These are phyloP conservation scores for Lachnellula arida DNA, from an alignment of 2,329 filamentous ascomycete species.

Conservation along the genomic window DNA sequence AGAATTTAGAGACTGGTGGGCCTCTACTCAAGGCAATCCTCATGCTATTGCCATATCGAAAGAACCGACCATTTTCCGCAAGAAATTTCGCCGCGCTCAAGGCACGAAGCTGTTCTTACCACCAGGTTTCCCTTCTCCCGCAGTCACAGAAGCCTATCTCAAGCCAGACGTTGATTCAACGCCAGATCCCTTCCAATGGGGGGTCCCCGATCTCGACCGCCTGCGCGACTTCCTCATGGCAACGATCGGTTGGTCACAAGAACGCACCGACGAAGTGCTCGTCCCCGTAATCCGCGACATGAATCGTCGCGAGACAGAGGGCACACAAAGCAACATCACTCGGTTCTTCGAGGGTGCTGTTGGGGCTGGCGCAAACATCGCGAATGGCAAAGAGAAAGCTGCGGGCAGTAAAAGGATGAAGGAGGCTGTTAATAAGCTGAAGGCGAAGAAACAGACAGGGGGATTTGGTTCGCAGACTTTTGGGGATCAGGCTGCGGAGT, in stretches of 20 bases:
- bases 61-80: conserved; percentile 65
- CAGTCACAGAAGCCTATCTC: conserved; percentile 79
- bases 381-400: conserved; percentile 61
- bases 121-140: conserved; percentile 68
- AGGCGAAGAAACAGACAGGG: conserved; percentile 40
- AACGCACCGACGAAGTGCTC: conserved; percentile 90
- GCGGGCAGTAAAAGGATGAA: conserved; percentile 71
- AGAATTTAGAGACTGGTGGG: conserved; percentile 88
- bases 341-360: conserved; percentile 76
- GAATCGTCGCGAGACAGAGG: conserved; percentile 82
- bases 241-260: conserved; percentile 88
- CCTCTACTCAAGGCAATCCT: conserved; percentile 63
- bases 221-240: conserved; percentile 80
- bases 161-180: conserved; percentile 79
- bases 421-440: conserved; percentile 65
- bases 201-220: conserved; percentile 85
- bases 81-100: conserved; percentile 79
- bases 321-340: conserved; percentile 96
- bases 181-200: conserved; percentile 84
- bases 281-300: conserved; percentile 95
- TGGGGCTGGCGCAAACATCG: conserved; percentile 51
- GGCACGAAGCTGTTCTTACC: conserved; percentile 83
- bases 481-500: conserved; percentile 30
- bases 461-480: conserved; percentile 19
- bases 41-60: conserved; percentile 53